Conservation (phyloP, 768 basidiomycete genomes). For the Tylopilus cervinicoccineus region DNA sequence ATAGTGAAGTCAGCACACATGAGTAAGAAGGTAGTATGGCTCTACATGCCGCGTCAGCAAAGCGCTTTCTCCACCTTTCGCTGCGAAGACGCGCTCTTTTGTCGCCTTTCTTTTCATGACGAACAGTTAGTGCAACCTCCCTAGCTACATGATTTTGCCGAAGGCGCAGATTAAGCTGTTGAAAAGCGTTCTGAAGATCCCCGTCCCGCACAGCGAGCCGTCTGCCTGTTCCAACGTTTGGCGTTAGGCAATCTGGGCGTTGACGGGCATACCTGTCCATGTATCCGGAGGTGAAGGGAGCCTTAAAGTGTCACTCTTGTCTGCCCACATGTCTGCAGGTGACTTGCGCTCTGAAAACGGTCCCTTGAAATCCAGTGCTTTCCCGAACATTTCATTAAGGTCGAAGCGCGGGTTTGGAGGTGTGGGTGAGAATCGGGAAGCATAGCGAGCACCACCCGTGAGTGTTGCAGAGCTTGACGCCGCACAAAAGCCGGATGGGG, state of each 20-base stretch:
- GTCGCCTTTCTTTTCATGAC: conserved; percentile 82
- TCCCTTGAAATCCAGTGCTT: conserved; percentile 15
- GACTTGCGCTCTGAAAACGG: conserved; percentile 13
- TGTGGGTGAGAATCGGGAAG: conserved; percentile 6
- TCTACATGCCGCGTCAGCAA: conserved; percentile 67
- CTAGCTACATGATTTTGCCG: conserved; percentile 49
- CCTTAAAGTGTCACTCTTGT: conserved; percentile 18
- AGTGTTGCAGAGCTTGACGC: neutral
- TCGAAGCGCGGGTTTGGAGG: conserved; percentile 6
- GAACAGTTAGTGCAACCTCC: conserved; percentile 45
- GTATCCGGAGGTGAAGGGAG: conserved; percentile 42
- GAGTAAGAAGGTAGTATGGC: conserved; percentile 6
- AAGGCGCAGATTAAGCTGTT: conserved; percentile 48
- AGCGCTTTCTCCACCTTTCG: conserved; percentile 74
- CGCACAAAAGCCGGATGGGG: neutral
- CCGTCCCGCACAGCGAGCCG: conserved; percentile 45
- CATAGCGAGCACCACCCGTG: conserved; percentile 6
- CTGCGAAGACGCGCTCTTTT: conserved; percentile 73
- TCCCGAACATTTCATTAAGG: conserved; percentile 12
- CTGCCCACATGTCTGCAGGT: conserved; percentile 37
- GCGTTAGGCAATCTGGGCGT: neutral
- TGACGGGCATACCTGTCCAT: conserved; percentile 44
- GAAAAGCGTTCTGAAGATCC: conserved; percentile 46
- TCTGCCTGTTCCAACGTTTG: conserved; percentile 47
- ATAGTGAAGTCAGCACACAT: conserved; percentile 12